Evolutionary conservation across 1,284 basidiomycete species (phyloP).

Genomic region (Xanthoconium separans): DNA sequence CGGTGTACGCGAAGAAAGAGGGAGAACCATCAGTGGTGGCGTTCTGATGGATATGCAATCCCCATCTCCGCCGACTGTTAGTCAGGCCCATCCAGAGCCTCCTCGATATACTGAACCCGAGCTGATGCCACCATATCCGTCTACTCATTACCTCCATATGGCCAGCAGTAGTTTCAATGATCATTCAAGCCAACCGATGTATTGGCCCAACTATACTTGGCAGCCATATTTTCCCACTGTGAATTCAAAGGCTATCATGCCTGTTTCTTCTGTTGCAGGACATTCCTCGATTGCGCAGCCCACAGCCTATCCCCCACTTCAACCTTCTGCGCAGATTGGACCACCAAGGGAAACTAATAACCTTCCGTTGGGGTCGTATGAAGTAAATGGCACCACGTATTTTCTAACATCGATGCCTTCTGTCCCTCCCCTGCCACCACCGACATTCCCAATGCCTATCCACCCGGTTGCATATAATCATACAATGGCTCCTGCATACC

Average conservation of each 20-base stretch:
- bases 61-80: conserved; percentile 15
- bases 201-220: conserved; percentile 19
- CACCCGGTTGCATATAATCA: conserved; percentile 8
- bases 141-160: background rate
- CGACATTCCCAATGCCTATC: conserved; percentile 9
- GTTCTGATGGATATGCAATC: conserved; percentile 21
- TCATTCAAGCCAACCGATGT: conserved; percentile 11
- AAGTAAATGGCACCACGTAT: conserved; percentile 37
- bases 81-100: conserved; percentile 11
- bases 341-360: background rate
- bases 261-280: background rate
- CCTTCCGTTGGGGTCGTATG: conserved; percentile 21
- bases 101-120: conserved; percentile 38
- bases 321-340: background rate
- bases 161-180: background rate
- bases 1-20: conserved; percentile 6
- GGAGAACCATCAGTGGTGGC: conserved; percentile 25
- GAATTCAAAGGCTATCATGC: background rate
- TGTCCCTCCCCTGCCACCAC: conserved; percentile 1
- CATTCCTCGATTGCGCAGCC: conserved; percentile 4
- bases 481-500: conserved; percentile 3
- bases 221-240: conserved; percentile 31
- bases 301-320: background rate
- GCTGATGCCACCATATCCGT: conserved; percentile 33
- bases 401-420: conserved; percentile 20